A percentile compares a stretch with the other conserved stretches of the same genome.
These are phyloP conservation scores for Pulchroboletus neoregius DNA, from an alignment of 1,284 basidiomycete genomes.

Conservation along the genomic window DNA sequence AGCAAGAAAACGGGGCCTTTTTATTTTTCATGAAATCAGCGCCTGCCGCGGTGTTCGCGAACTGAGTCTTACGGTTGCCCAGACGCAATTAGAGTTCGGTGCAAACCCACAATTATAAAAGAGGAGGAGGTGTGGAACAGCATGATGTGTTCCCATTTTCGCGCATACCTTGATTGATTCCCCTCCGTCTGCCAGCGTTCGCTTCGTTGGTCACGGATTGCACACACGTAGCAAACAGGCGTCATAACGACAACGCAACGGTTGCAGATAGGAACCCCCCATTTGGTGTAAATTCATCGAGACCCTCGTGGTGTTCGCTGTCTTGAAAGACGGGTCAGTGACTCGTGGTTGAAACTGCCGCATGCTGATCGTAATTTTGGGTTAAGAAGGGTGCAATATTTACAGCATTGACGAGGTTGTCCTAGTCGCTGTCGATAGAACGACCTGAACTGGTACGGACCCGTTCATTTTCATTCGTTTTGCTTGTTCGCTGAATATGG, in stretches of 20 bases:
- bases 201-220: slow-evolving; percentile 2
- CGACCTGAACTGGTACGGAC: slow-evolving; percentile 29
- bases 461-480: slow-evolving; percentile 21
- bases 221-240: slow-evolving; percentile 12
- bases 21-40: slow-evolving; percentile 28
- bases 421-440: slow-evolving; percentile 2
- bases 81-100: slow-evolving; percentile 33
- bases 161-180: slow-evolving; percentile 16
- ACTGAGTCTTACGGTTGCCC: slow-evolving; percentile 19
- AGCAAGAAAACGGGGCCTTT: slow-evolving; percentile 30
- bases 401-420: not conserved
- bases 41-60: slow-evolving; percentile 30
- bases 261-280: slow-evolving; percentile 1
- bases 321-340: slow-evolving; percentile 19
- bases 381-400: slow-evolving; percentile 1
- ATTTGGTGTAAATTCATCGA: slow-evolving; percentile 5
- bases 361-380: slow-evolving; percentile 19
- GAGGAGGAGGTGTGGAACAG: slow-evolving; percentile 11
- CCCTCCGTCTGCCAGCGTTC: slow-evolving; percentile 1
- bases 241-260: slow-evolving; percentile 11
- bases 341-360: slow-evolving; percentile 12
- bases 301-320: slow-evolving; percentile 11
- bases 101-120: slow-evolving; percentile 31
- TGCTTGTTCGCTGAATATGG: slow-evolving; percentile 31
- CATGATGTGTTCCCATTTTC: slow-evolving; percentile 16